phyloP scores from a whole-genome alignment of 2,329 filamentous ascomycete species.

The Calonectria hawksworthii region DNA sequence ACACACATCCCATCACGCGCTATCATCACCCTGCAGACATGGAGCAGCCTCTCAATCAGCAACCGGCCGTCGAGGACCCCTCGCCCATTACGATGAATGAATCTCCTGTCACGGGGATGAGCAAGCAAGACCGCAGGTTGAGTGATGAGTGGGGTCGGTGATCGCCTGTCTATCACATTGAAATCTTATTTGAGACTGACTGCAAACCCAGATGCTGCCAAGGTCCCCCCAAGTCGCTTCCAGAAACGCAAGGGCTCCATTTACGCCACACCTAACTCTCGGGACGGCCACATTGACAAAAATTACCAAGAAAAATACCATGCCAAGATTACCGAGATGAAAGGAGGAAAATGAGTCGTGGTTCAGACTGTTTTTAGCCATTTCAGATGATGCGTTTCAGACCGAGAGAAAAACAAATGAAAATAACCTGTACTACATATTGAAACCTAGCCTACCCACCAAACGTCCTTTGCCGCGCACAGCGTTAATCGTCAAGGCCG shows the following conservation, averaged over 20 bases:
- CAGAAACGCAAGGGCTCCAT: conserved; percentile 79
- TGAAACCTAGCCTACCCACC: conserved; percentile 37
- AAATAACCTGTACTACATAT: conserved; percentile 36
- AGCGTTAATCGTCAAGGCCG: conserved; percentile 72
- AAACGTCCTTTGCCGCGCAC: conserved; percentile 18
- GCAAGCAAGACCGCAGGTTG: conserved; percentile 51
- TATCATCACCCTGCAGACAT: conserved; percentile 27
- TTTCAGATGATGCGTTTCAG: conserved; percentile 2
- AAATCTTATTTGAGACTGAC: conserved; percentile 7
- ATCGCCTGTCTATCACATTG: not conserved
- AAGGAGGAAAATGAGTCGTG: conserved; percentile 53
- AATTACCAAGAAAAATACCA: conserved; percentile 73
- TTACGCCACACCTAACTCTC: conserved; percentile 74
- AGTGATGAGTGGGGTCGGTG: conserved; percentile 66
- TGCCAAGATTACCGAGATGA: conserved; percentile 70
- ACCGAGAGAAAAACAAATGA: conserved; percentile 33
- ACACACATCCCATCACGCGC: not conserved
- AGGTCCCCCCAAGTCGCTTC: conserved; percentile 77
- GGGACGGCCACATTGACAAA: conserved; percentile 74
- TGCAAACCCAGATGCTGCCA: conserved; percentile 68
- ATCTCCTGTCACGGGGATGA: conserved; percentile 45
- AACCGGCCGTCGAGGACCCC: conserved; percentile 39
- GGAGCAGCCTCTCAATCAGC: conserved; percentile 44
- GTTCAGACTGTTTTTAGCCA: not conserved
- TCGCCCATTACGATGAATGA: conserved; percentile 45